Conservation (phyloP, 2,329 filamentous ascomycete species). For the Ustulina deusta region DNA sequence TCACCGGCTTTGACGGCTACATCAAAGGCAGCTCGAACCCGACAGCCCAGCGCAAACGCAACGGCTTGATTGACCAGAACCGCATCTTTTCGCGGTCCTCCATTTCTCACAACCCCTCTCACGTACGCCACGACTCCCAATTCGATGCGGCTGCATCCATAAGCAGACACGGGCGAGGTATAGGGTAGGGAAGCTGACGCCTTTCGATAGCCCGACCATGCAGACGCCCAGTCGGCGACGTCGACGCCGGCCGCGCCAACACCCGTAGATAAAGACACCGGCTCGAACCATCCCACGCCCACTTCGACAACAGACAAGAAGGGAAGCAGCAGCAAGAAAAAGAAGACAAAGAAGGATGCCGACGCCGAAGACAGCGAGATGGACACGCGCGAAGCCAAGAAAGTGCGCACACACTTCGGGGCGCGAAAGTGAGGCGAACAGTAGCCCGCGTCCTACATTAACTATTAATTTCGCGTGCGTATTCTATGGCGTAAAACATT, state of each 20-base stretch:
- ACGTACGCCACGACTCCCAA: constrained; percentile 47
- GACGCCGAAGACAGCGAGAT: constrained; percentile 68
- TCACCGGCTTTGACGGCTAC: constrained; percentile 97
- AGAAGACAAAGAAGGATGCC: constrained; percentile 64
- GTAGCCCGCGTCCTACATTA: background rate
- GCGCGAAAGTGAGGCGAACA: constrained; percentile 58
- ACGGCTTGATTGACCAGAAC: constrained; percentile 74
- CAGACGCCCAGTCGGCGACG: constrained; percentile 57
- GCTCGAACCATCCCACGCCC: constrained; percentile 67
- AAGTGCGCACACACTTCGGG: constrained; percentile 70
- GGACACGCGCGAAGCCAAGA: constrained; percentile 64
- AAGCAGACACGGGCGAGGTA: background rate
- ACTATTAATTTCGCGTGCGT: background rate
- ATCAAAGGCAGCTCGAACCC: constrained; percentile 85
- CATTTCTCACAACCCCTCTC: constrained; percentile 68
- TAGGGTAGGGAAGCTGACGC: constrained; percentile 11
- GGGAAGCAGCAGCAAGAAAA: constrained; percentile 60
- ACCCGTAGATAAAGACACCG: constrained; percentile 58
- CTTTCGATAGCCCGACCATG: constrained; percentile 53
- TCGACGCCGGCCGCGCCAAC: constrained; percentile 65
- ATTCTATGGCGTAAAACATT: constrained; percentile 23
- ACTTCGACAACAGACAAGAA: constrained; percentile 62
- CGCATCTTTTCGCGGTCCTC: constrained; percentile 78
- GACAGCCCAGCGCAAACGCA: constrained; percentile 72
- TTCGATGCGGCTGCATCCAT: background rate